phyloP scores from a whole-genome alignment of 495 filamentous ascomycete species.

The Parachaetomium inaequale region DNA sequence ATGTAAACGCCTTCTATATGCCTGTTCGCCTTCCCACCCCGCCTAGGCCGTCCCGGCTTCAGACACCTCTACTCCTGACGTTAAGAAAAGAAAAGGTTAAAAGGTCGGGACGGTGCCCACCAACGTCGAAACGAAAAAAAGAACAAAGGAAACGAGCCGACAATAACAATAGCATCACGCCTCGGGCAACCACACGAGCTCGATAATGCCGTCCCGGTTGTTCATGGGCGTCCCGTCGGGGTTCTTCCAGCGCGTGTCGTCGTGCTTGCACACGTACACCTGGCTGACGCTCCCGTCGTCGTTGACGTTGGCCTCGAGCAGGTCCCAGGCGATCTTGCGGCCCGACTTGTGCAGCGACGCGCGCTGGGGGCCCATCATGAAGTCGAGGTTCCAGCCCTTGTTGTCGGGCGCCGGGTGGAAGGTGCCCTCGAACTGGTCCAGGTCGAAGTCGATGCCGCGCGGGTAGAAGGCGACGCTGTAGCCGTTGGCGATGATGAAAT shows the following conservation, averaged over 20 bases:
- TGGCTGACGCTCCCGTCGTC: slow-evolving; percentile 46
- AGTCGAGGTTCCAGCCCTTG: slow-evolving; percentile 52
- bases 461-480: slow-evolving; percentile 64
- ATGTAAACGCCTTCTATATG: not conserved
- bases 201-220: slow-evolving; percentile 47
- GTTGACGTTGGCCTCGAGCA: slow-evolving; percentile 42
- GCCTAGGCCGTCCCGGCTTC: too few relatives aligned
- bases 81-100: not conserved
- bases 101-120: not conserved
- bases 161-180: not conserved
- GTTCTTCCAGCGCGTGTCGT: slow-evolving; percentile 49
- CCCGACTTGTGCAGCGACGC: slow-evolving; percentile 45
- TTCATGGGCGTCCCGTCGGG: slow-evolving; percentile 43
- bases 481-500: slow-evolving; percentile 62
- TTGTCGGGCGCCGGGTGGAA: slow-evolving; percentile 55
- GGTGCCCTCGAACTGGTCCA: slow-evolving; percentile 62
- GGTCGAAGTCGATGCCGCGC: slow-evolving; percentile 54
- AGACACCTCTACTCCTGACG: too few relatives aligned
- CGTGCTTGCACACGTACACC: slow-evolving; percentile 44
- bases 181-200: slow-evolving; percentile 49
- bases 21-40: not conserved
- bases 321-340: slow-evolving; percentile 52
- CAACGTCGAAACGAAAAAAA: not conserved
- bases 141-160: not conserved
- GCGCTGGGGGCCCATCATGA: slow-evolving; percentile 49